Conservation (phyloP, 345 rosid species). For the Corchorus olitorius region DNA sequence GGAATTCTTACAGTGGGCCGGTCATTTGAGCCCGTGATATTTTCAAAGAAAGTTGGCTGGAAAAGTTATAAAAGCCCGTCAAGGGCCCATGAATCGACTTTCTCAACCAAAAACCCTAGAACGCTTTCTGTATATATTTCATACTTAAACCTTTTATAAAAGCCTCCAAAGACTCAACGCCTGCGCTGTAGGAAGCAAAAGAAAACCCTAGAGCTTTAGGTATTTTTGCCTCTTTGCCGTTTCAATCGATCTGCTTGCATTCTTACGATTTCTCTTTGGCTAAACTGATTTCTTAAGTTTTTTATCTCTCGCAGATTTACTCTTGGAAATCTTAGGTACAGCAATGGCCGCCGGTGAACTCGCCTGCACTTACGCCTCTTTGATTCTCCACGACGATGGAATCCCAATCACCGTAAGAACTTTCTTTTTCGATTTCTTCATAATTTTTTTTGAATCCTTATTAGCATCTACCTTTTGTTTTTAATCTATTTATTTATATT, state of each 20-base stretch:
- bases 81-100: no score
- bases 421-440: background rate
- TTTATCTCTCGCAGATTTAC: background rate
- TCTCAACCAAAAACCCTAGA: background rate
- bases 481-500: background rate
- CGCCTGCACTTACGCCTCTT: slow-evolving; percentile 68
- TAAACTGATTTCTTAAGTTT: background rate
- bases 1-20: no score
- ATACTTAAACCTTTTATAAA: background rate
- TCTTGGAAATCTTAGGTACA: background rate
- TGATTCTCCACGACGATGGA: slow-evolving; percentile 65
- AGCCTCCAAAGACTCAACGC: no score
- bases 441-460: background rate
- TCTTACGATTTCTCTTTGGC: no score
- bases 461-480: background rate
- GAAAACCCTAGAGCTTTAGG: background rate
- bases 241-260: no score
- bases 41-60: no score
- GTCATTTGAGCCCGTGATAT: no score
- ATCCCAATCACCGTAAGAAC: slow-evolving; percentile 55
- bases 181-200: background rate
- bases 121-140: background rate
- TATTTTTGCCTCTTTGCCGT: no score
- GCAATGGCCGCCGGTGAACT: slow-evolving; percentile 51
- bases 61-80: no score